phyloP scores from a whole-genome alignment of 2,329 filamentous ascomycete genomes.

The Sordariomycetes sp. region DNA sequence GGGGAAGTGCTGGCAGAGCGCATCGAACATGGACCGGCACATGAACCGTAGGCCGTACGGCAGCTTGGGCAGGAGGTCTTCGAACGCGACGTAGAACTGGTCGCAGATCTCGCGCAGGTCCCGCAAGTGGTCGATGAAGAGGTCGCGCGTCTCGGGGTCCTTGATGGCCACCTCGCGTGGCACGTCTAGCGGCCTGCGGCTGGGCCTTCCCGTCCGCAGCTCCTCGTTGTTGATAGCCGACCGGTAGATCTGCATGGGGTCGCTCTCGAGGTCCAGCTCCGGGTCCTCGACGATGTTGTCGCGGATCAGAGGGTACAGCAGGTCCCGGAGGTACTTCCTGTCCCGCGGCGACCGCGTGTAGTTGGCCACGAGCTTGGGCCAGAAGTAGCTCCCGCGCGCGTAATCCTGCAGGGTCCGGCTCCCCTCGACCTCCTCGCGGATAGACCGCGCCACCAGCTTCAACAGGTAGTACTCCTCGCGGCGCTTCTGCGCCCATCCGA shows the following conservation, averaged over 20 bases:
- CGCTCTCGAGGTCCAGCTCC: constrained; percentile 83
- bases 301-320: constrained; percentile 73
- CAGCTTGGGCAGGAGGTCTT: constrained; percentile 76
- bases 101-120: constrained; percentile 91
- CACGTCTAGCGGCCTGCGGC: constrained; percentile 69
- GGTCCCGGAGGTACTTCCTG: constrained; percentile 78
- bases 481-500: constrained; percentile 93
- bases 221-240: constrained; percentile 96
- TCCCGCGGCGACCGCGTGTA: constrained; percentile 88
- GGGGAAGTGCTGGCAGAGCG: constrained; percentile 63
- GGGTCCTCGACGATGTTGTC: constrained; percentile 91
- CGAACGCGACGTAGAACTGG: constrained; percentile 70
- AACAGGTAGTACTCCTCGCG: constrained; percentile 94
- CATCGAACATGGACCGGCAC: constrained; percentile 72
- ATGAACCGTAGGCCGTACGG: constrained; percentile 88
- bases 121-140: constrained; percentile 89
- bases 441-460: constrained; percentile 71
- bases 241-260: constrained; percentile 93
- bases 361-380: constrained; percentile 72
- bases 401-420: constrained; percentile 70
- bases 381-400: constrained; percentile 82
- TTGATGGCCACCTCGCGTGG: constrained; percentile 89
- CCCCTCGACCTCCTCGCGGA: constrained; percentile 72
- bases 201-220: constrained; percentile 76
- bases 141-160: constrained; percentile 79